phyloP scores from a whole-genome alignment of 768 basidiomycete species.

The Exsudoporus frostii region DNA sequence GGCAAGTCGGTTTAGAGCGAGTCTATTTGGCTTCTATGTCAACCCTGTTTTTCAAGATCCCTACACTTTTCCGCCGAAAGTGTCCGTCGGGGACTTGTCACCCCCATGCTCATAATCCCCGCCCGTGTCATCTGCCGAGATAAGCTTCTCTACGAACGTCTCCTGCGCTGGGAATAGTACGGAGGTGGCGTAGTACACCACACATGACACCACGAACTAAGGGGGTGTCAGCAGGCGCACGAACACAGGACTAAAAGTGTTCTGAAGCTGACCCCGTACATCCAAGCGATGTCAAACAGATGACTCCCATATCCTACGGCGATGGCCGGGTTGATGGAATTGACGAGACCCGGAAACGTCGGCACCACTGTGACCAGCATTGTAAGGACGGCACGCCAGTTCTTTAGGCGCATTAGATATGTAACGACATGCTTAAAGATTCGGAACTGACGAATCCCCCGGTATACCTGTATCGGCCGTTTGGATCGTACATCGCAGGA shows the following conservation, averaged over 20 bases:
- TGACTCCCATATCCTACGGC: conserved; percentile 55
- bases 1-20: not conserved
- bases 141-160: conserved; percentile 28
- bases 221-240: not conserved
- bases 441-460: conserved; percentile 54
- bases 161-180: conserved; percentile 28
- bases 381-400: conserved; percentile 73
- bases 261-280: conserved; percentile 62
- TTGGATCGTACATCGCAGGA: conserved; percentile 78
- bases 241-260: not conserved
- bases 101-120: not conserved
- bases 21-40: not conserved
- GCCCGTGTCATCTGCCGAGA: conserved; percentile 26
- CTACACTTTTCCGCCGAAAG: not conserved
- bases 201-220: conserved; percentile 27
- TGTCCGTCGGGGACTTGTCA: not conserved
- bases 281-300: conserved; percentile 72
- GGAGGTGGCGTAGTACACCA: conserved; percentile 33
- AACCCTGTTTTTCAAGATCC: conserved; percentile 5
- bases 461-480: conserved; percentile 76
- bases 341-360: conserved; percentile 73
- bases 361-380: conserved; percentile 68
- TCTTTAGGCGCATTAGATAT: conserved; percentile 40
- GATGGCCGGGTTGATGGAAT: conserved; percentile 67
- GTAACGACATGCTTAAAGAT: not conserved